Conservation (phyloP, 768 basidiomycete genomes). For the Suillus bovinus region DNA sequence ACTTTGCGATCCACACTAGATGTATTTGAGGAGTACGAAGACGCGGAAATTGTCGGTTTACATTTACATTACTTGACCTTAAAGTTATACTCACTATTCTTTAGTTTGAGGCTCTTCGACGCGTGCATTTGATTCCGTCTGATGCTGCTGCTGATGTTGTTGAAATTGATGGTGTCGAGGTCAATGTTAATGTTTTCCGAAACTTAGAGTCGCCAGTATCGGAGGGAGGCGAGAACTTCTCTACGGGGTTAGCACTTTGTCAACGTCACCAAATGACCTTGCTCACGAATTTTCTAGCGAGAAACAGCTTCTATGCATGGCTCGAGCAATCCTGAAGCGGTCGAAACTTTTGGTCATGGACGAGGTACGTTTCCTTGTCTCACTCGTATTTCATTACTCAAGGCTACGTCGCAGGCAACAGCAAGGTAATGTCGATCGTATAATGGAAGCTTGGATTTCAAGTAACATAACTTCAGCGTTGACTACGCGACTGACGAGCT, state of each 20-base stretch:
- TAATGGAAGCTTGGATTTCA: conserved; percentile 2
- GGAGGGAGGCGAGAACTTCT: conserved; percentile 90
- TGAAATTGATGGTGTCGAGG: conserved; percentile 34
- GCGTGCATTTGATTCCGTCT: conserved; percentile 76
- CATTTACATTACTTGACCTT: background rate
- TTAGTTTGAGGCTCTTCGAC: conserved; percentile 81
- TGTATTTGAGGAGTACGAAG: conserved; percentile 84
- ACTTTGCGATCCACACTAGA: conserved; percentile 80
- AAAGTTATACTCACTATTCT: background rate
- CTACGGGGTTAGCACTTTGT: conserved; percentile 58
- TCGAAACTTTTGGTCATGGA: conserved; percentile 84
- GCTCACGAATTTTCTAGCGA: conserved; percentile 42
- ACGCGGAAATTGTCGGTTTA: conserved; percentile 69
- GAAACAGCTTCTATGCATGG: conserved; percentile 89
- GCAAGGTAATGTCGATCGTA: conserved; percentile 47
- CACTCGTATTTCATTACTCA: conserved; percentile 4
- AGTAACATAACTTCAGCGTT: conserved; percentile 41
- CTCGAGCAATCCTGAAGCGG: conserved; percentile 78
- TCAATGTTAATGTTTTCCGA: conserved; percentile 78
- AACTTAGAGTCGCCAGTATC: conserved; percentile 73
- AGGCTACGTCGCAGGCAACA: conserved; percentile 50
- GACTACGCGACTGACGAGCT: conserved; percentile 90
- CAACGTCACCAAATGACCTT: conserved; percentile 15
- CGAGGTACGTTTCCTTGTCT: conserved; percentile 48
- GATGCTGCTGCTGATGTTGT: conserved; percentile 49